These are phyloP conservation scores for Fusarium pseudocircinatum DNA, from an alignment of 2,329 filamentous ascomycete genomes.

Conservation along the genomic window DNA sequence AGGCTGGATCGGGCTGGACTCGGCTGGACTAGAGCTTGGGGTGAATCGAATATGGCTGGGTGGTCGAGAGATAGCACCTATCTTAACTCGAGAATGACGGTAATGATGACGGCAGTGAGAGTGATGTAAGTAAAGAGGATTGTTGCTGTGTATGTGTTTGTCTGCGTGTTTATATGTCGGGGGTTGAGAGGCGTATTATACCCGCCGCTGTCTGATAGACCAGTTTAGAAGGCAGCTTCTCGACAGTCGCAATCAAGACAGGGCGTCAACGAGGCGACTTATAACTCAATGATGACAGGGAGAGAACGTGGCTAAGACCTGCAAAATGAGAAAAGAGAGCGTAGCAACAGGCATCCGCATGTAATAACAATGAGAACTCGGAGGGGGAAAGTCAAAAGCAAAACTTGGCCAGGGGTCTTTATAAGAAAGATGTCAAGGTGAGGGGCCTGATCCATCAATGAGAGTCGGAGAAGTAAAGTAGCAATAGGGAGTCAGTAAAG, in stretches of 20 bases:
- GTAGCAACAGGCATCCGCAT: not conserved
- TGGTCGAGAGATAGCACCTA: not conserved
- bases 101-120: not conserved
- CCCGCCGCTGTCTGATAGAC: not conserved
- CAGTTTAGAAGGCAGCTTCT: not conserved
- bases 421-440: constrained; percentile 18
- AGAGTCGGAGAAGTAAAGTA: not conserved
- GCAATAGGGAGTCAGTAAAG: constrained; percentile 5
- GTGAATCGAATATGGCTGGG: constrained; percentile 13
- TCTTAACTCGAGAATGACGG: not conserved
- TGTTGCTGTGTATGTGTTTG: constrained; percentile 1
- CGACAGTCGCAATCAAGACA: not conserved
- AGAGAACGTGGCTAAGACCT: constrained; percentile 25
- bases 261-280: constrained; percentile 12
- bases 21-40: constrained; percentile 26
- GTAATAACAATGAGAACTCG: not conserved
- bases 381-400: constrained; percentile 34
- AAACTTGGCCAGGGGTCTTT: constrained; percentile 26
- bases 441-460: constrained; percentile 11
- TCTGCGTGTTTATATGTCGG: constrained; percentile 6
- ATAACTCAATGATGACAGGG: constrained; percentile 19
- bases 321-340: constrained; percentile 30
- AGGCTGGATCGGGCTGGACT: constrained; percentile 36
- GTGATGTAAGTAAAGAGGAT: not conserved
- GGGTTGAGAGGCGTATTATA: constrained; percentile 6